A percentile compares a stretch with the other conserved stretches of the same genome.
Evolutionary conservation across 163 green algal species (phyloP).

Genomic region (Chloromonas sp.): DNA sequence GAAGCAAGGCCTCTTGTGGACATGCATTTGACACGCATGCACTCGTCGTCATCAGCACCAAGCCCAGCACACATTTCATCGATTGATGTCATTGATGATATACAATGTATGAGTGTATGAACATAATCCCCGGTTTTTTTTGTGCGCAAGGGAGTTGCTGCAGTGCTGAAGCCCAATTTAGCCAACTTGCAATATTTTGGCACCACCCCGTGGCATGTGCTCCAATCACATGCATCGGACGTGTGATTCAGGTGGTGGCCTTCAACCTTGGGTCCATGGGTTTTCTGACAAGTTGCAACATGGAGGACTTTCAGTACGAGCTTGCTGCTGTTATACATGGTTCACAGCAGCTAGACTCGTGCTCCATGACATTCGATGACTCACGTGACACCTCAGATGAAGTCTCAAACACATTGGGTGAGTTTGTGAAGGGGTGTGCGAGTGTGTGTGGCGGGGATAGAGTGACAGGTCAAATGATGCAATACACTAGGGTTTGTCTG

Average conservation of each 20-base stretch:
- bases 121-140: no score
- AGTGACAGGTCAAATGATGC: no score
- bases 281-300: slow-evolving; percentile 84
- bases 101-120: no score
- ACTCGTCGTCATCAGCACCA: no score
- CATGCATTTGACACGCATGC: no score
- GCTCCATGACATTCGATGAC: slow-evolving; percentile 24
- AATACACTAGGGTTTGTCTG: no score
- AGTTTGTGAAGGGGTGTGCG: no score
- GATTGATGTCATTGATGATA: background rate
- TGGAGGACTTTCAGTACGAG: slow-evolving; percentile 58
- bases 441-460: no score
- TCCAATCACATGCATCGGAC: background rate
- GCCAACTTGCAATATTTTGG: background rate
- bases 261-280: slow-evolving; percentile 87
- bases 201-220: background rate
- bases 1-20: no score
- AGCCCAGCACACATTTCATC: background rate
- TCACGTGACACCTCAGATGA: slow-evolving; percentile 27
- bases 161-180: background rate
- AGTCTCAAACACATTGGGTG: slow-evolving; percentile 1
- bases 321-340: slow-evolving; percentile 59
- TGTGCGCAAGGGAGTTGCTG: no score
- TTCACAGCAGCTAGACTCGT: slow-evolving; percentile 38
- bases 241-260: slow-evolving; percentile 51